Evolutionary conservation across 2,329 filamentous ascomycete species (phyloP), one percentile per base, ranked within the genome.

Genomic region (Ceratocystis albifundus): DNA sequence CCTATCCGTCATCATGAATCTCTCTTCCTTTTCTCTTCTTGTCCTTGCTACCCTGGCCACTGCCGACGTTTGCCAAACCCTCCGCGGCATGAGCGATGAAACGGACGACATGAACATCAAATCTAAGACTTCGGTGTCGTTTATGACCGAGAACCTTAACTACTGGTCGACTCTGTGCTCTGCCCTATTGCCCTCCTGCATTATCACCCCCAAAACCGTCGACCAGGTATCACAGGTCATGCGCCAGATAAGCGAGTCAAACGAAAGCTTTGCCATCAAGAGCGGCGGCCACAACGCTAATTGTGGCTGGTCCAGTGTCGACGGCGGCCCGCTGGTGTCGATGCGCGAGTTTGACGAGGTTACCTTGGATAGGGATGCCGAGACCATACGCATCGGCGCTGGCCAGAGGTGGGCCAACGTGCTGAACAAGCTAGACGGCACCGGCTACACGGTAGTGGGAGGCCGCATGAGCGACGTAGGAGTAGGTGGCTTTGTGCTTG

Each of bases 351-450:
- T 73, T 15, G 69, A 70, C 48, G 36, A 63, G 25, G 66, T 71
- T 3, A 63, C 67, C 1, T 68, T 71, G 20, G 64, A 70, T 30
- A 59, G 55, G 0, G 63, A 66, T 12, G 73, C 73, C 8, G 70
- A 71, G 1, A 75, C 73, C 1, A 76, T 77, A 4, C 74, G 72
- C 17, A 72, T 82, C 15, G 80, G 79, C 0, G 71, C 77, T 0
- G 81, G 80, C 1, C 75, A 75, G 30, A 73, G 75, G 3, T 83
- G 80, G 80, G 68, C 67, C 0, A 65, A 69, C 7, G 69, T 72
- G 6, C 72, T 73, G 45, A 68, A 69, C 28, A 59, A 67, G 8
- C 64, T 74, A 10, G 70, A 71, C 32, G 70, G 72, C 4, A 69
- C 76, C 32, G 74, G 74, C 1, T 70, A 79, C 15, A 72, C 75